Conservation (phyloP, 768 basidiomycete species). For the Lactifluus hygrophoroides region DNA sequence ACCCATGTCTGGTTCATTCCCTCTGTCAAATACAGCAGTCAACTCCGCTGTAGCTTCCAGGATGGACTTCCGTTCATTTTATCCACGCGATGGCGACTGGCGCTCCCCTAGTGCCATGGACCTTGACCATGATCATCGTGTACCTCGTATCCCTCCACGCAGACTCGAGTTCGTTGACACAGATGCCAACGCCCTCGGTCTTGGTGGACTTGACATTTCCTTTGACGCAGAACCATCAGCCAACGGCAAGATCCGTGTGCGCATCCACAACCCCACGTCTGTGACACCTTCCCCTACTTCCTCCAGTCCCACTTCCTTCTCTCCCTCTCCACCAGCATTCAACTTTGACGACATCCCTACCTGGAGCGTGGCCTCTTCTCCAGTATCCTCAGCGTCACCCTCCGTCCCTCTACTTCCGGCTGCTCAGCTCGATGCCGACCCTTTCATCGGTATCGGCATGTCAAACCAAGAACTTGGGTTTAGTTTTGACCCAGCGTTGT, state of each 20-base stretch:
- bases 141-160: conserved; percentile 28
- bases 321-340: conserved; percentile 24
- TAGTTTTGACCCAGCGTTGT: conserved; percentile 26
- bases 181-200: conserved; percentile 38
- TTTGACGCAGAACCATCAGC: conserved; percentile 58
- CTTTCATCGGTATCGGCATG: conserved; percentile 51
- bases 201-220: conserved; percentile 60
- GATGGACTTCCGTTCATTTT: conserved; percentile 28
- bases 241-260: conserved; percentile 65
- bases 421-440: conserved; percentile 33
- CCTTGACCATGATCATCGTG: conserved; percentile 36
- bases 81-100: conserved; percentile 27
- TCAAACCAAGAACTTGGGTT: conserved; percentile 31
- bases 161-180: conserved; percentile 54
- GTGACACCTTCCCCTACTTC: conserved; percentile 33
- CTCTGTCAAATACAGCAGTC: conserved; percentile 32
- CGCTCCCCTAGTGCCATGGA: conserved; percentile 36
- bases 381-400: conserved; percentile 15
- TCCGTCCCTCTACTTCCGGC: conserved; percentile 32
- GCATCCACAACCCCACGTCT: conserved; percentile 46
- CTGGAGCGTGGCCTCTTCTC: conserved; percentile 21
- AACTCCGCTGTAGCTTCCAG: conserved; percentile 24
- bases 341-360: conserved; percentile 14
- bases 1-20: conserved; percentile 49
- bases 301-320: conserved; percentile 34